Conservation (phyloP, 768 basidiomycete species). For the Pleurotus tuoliensis region DNA sequence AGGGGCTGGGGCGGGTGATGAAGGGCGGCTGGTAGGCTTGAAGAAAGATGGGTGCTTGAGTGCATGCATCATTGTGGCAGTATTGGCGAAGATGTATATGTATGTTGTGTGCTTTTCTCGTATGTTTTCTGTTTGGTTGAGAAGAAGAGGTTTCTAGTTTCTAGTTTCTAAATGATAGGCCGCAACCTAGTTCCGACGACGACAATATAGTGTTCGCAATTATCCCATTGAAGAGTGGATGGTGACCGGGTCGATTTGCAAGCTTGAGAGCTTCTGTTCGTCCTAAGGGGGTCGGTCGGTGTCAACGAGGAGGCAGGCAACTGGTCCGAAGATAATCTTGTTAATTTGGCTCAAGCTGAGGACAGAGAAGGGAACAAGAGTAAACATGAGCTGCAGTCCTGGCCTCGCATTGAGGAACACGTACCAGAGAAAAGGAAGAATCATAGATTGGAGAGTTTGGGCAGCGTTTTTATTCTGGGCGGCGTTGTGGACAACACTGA, state of each 20-base stretch:
- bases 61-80: slow-evolving; percentile 50
- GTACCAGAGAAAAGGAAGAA: slow-evolving; percentile 37
- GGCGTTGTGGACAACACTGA: slow-evolving; percentile 6
- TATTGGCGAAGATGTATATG: slow-evolving; percentile 14
- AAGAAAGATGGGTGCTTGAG: slow-evolving; percentile 69
- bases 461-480: slow-evolving; percentile 9
- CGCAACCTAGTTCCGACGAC: slow-evolving; percentile 36
- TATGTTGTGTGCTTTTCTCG: slow-evolving; percentile 9
- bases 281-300: slow-evolving; percentile 78
- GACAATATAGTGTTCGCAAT: slow-evolving; percentile 26
- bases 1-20: slow-evolving; percentile 51
- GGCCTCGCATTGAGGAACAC: slow-evolving; percentile 5
- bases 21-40: slow-evolving; percentile 57
- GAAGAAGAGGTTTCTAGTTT: slow-evolving; percentile 19
- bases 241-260: slow-evolving; percentile 13
- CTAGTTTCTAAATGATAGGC: slow-evolving; percentile 33
- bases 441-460: slow-evolving; percentile 46
- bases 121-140: slow-evolving; percentile 5
- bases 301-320: slow-evolving; percentile 56
- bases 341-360: slow-evolving; percentile 45
- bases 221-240: slow-evolving; percentile 53
- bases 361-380: slow-evolving; percentile 8
- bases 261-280: slow-evolving; percentile 18
- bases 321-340: slow-evolving; percentile 61
- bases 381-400: slow-evolving; percentile 9